Evolutionary conservation across 441 rosid species (phyloP).

Genomic region (Populus hybrid): DNA sequence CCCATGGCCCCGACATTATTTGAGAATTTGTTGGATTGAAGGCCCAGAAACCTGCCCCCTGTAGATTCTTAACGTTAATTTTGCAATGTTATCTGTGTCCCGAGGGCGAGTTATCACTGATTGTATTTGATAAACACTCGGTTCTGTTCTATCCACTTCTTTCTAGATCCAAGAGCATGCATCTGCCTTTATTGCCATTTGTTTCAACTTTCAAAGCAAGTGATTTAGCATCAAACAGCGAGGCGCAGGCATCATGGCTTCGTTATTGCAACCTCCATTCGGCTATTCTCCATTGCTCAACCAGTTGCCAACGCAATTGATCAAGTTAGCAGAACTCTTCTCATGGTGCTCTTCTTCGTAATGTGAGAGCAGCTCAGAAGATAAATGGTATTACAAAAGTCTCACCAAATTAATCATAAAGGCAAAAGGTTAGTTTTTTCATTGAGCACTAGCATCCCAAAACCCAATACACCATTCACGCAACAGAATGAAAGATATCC

Average conservation of each 20-base stretch:
- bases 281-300: neutral
- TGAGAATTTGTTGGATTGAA: conserved; percentile 68
- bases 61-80: conserved; percentile 9
- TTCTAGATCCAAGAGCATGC: too few relatives aligned
- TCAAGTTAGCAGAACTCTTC: neutral
- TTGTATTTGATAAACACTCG: too few relatives aligned
- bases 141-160: too few relatives aligned
- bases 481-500: neutral
- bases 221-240: neutral
- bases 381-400: neutral
- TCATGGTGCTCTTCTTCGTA: neutral
- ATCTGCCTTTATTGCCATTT: too few relatives aligned
- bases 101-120: too few relatives aligned
- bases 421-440: neutral
- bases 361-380: neutral
- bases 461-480: conserved; percentile 1
- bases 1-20: conserved; percentile 70
- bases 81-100: neutral
- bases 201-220: too few relatives aligned
- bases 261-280: neutral
- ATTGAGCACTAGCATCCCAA: neutral
- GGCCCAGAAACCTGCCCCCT: conserved; percentile 26
- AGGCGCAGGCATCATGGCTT: neutral
- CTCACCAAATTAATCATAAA: conserved; percentile 5
- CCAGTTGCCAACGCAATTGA: neutral